These are phyloP conservation scores for Leptosphaerulina australis DNA, from an alignment of 2,329 filamentous ascomycete species.

Conservation along the genomic window DNA sequence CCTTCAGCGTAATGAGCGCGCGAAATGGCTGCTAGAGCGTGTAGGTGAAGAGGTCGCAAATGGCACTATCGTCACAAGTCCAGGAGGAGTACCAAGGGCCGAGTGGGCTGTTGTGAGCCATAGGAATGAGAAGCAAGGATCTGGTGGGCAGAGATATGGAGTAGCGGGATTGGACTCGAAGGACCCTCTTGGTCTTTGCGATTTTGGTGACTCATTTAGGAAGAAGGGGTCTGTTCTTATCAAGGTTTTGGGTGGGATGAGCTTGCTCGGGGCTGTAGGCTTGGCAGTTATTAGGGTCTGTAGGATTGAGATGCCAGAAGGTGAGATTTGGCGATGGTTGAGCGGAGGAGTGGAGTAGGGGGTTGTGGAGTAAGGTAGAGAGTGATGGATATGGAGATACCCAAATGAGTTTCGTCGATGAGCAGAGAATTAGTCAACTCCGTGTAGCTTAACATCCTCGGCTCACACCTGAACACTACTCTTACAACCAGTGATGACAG, in stretches of 20 bases:
- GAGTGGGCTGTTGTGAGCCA: conserved; percentile 45
- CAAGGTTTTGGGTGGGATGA: conserved; percentile 75
- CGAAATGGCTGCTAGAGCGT: conserved; percentile 72
- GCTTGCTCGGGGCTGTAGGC: conserved; percentile 74
- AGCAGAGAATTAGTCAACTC: not conserved
- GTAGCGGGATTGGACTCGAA: conserved; percentile 58
- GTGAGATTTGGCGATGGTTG: conserved; percentile 38
- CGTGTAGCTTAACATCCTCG: not conserved
- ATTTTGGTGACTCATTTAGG: conserved; percentile 70
- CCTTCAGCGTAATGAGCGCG: conserved; percentile 65
- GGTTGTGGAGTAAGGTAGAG: not conserved
- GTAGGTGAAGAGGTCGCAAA: conserved; percentile 66
- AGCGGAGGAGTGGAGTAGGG: conserved; percentile 18
- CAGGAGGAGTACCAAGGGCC: conserved; percentile 34
- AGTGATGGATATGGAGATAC: not conserved
- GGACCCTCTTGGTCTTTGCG: conserved; percentile 80
- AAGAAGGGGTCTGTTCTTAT: conserved; percentile 70
- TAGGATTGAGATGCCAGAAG: conserved; percentile 40
- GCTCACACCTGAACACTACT: not conserved
- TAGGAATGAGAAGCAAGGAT: conserved; percentile 33
- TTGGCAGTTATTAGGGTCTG: conserved; percentile 53
- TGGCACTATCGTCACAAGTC: conserved; percentile 37
- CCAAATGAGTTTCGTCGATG: not conserved
- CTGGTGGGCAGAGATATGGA: conserved; percentile 27
- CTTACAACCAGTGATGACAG: no score